A percentile compares a stretch with the other conserved stretches of the same genome.
Conservation (phyloP, 2,329 filamentous ascomycete genomes). For the Hirsutella minnesotensis region DNA sequence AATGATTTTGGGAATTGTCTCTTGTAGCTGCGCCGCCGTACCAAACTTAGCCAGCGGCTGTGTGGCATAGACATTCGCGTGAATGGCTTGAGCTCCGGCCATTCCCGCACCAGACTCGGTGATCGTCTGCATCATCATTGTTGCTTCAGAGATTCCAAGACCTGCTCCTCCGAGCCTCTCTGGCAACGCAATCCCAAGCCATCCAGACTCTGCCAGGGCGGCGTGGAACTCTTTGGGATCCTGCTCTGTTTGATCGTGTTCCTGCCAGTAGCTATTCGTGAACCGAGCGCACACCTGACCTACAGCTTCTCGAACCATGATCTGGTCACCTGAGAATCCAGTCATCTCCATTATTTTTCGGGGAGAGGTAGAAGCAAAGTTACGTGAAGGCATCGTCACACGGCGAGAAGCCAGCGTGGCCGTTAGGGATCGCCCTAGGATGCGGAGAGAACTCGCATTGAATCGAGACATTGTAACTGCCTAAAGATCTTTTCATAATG, state of each 20-base stretch:
- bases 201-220: slow-evolving; percentile 62
- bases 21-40: slow-evolving; percentile 47
- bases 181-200: slow-evolving; percentile 71
- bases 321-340: slow-evolving; percentile 60
- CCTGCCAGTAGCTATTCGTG: slow-evolving; percentile 65
- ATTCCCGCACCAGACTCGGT: slow-evolving; percentile 70
- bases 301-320: slow-evolving; percentile 61
- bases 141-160: slow-evolving; percentile 68
- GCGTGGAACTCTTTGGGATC: slow-evolving; percentile 69
- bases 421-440: too few species aligned
- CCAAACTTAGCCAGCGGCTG: slow-evolving; percentile 66
- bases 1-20: slow-evolving; percentile 59
- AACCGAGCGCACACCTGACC: slow-evolving; percentile 57
- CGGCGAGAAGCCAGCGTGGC: not conserved
- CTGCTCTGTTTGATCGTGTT: slow-evolving; percentile 55
- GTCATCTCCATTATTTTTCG: slow-evolving; percentile 55
- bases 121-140: slow-evolving; percentile 80
- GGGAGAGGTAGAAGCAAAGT: slow-evolving; percentile 18
- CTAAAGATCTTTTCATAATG: too few species aligned
- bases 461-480: too few species aligned
- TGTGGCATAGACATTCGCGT: slow-evolving; percentile 62
- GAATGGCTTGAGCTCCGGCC: slow-evolving; percentile 52
- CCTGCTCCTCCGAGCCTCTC: slow-evolving; percentile 64
- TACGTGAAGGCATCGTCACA: not conserved
- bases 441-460: too few species aligned